phyloP scores from a whole-genome alignment of 192 early-diverging fungal species.

The Podila horticola region DNA sequence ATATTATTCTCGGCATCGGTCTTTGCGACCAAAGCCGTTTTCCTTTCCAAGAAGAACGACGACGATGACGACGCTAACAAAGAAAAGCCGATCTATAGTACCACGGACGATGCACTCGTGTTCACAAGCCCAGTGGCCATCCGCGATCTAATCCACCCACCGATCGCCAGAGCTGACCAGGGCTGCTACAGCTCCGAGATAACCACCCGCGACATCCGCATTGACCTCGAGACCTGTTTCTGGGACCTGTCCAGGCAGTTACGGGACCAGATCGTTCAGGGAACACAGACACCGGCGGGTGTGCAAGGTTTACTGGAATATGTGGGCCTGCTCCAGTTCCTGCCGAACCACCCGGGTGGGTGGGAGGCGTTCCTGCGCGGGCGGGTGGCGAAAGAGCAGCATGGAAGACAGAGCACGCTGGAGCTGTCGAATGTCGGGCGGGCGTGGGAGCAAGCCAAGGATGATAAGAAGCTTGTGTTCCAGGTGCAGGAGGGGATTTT shows the following conservation, averaged over 20 bases:
- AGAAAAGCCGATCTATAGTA: not conserved
- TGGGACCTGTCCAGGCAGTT: constrained; percentile 20
- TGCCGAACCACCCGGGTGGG: constrained; percentile 12
- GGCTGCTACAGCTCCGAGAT: constrained; percentile 25
- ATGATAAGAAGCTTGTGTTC: not conserved
- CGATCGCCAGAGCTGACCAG: constrained; percentile 3
- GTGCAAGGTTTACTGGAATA: not conserved
- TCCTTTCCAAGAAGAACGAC: constrained; percentile 9
- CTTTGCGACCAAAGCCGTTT: constrained; percentile 30
- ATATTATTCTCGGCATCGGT: constrained; percentile 15
- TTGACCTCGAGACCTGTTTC: constrained; percentile 13
- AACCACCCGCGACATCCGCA: constrained; percentile 12
- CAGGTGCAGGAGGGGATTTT: constrained; percentile 16
- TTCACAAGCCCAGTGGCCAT: constrained; percentile 10
- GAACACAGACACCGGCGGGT: not conserved
- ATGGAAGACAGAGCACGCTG: constrained; percentile 19
- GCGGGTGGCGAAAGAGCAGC: constrained; percentile 26
- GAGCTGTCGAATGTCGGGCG: constrained; percentile 29
- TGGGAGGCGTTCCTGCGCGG: constrained; percentile 21
- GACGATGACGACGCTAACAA: not conserved
- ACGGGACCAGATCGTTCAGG: constrained; percentile 4
- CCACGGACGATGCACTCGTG: constrained; percentile 11
- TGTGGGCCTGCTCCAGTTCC: constrained; percentile 13
- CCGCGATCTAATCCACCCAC: constrained; percentile 11
- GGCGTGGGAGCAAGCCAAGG: constrained; percentile 10